Percentiles rank a stretch among this genome's conserved stretches.
These are phyloP conservation scores for Boletellus emodensis DNA, from an alignment of 768 basidiomycete species.

Conservation along the genomic window DNA sequence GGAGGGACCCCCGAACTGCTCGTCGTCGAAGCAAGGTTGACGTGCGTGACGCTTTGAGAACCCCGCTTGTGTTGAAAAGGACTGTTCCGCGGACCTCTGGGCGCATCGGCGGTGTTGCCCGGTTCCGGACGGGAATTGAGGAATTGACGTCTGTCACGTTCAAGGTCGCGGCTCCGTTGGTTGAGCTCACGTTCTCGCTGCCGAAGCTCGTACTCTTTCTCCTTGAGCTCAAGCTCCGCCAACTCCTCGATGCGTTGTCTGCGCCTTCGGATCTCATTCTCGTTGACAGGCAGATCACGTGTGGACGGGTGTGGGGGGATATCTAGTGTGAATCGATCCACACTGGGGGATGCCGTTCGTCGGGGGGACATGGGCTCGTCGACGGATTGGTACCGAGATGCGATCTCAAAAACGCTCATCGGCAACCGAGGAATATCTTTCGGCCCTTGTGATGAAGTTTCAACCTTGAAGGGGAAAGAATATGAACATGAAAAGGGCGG, in stretches of 20 bases:
- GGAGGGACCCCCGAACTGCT: conserved; percentile 5
- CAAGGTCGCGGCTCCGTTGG: conserved; percentile 51
- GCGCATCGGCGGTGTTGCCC: conserved; percentile 27
- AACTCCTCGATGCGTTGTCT: conserved; percentile 46
- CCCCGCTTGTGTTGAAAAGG: conserved; percentile 28
- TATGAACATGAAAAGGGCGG: conserved; percentile 3
- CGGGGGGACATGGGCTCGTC: conserved; percentile 44
- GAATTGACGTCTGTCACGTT: conserved; percentile 47
- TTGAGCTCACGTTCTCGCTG: conserved; percentile 55
- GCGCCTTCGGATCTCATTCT: conserved; percentile 30
- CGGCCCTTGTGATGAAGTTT: conserved; percentile 48
- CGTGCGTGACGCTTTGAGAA: conserved; percentile 28
- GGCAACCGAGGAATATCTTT: conserved; percentile 63
- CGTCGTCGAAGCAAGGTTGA: conserved; percentile 18
- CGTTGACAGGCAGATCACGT: conserved; percentile 18
- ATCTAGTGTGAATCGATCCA: conserved; percentile 27
- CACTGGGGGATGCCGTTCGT: conserved; percentile 33
- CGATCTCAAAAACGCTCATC: conserved; percentile 59
- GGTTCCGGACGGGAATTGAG: conserved; percentile 32
- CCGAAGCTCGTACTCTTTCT: conserved; percentile 51
- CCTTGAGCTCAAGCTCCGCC: conserved; percentile 48
- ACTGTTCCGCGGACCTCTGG: conserved; percentile 24
- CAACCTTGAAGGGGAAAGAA: conserved; percentile 36
- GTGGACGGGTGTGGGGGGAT: conserved; percentile 13
- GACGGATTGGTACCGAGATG: conserved; percentile 53